These are phyloP conservation scores for Paramecium sonneborni DNA, from an alignment of 73 alveolate species.

Conservation along the genomic window DNA sequence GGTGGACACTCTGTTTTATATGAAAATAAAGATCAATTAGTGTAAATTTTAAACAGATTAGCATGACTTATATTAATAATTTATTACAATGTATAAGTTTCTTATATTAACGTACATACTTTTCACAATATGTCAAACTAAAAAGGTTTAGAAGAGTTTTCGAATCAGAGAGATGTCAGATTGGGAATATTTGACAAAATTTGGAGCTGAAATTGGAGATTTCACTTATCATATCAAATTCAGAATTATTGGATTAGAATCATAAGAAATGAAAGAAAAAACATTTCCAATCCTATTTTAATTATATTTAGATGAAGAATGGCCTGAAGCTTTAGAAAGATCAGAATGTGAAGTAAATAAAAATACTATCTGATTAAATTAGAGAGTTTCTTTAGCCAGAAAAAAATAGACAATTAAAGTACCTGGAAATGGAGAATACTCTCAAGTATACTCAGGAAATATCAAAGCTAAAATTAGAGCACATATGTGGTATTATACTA, in stretches of 20 bases:
- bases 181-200: constrained; percentile 66
- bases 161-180: neutral
- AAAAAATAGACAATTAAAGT: neutral
- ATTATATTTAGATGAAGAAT: constrained; percentile 64
- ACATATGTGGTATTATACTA: constrained; percentile 67
- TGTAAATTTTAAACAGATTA: constrained; percentile 1
- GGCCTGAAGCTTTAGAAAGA: constrained; percentile 46
- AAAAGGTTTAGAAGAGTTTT: neutral
- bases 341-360: constrained; percentile 53
- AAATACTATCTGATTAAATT: neutral
- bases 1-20: constrained; percentile 41
- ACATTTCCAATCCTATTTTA: neutral
- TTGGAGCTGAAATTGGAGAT: constrained; percentile 55
- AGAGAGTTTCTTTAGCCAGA: neutral
- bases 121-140: neutral
- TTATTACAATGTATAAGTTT: neutral
- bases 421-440: constrained; percentile 64
- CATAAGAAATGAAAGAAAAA: neutral
- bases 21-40: constrained; percentile 28
- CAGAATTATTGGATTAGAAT: neutral
- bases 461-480: neutral
- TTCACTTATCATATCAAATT: constrained; percentile 42
- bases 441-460: constrained; percentile 41
- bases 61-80: neutral
- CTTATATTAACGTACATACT: neutral